Percentiles rank a stretch among this genome's conserved stretches.
Conservation (phyloP, 1,284 basidiomycete species). For the Sanghuangporus sanghuang region DNA sequence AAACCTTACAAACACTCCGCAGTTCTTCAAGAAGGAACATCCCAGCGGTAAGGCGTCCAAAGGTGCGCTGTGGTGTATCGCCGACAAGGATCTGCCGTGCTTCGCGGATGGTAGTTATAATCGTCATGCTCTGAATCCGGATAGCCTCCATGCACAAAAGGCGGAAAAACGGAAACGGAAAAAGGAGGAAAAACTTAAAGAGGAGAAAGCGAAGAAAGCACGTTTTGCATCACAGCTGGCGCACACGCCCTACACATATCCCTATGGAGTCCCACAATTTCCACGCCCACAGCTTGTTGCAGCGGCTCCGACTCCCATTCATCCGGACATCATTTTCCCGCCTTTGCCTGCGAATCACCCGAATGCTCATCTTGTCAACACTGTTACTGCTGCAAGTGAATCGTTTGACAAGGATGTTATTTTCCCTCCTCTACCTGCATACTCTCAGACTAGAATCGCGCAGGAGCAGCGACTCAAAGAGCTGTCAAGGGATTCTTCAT, state of each 20-base stretch:
- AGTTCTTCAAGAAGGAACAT: constrained; percentile 70
- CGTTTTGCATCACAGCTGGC: neutral
- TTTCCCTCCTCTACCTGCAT: constrained; percentile 60
- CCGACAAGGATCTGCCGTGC: constrained; percentile 22
- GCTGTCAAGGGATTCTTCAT: constrained; percentile 21
- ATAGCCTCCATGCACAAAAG: constrained; percentile 8
- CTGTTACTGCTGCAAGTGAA: constrained; percentile 42
- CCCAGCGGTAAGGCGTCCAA: constrained; percentile 42
- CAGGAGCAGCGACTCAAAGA: constrained; percentile 7
- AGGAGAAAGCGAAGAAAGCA: constrained; percentile 9
- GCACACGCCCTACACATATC: constrained; percentile 2
- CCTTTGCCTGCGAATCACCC: constrained; percentile 49
- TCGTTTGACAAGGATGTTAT: constrained; percentile 60
- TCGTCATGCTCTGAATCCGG: constrained; percentile 15
- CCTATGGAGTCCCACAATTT: constrained; percentile 15
- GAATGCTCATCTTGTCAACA: constrained; percentile 42
- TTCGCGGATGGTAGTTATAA: constrained; percentile 18
- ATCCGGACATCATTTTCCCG: constrained; percentile 34
- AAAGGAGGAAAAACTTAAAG: constrained; percentile 11
- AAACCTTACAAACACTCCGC: constrained; percentile 78
- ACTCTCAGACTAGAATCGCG: constrained; percentile 31
- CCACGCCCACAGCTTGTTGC: constrained; percentile 26
- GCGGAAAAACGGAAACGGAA: constrained; percentile 16
- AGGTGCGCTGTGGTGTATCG: constrained; percentile 71
- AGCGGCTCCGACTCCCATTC: neutral